Base-by-base conservation (phyloP, 2,329 filamentous ascomycete genomes). In the Diaporthe caulivora region DNA sequence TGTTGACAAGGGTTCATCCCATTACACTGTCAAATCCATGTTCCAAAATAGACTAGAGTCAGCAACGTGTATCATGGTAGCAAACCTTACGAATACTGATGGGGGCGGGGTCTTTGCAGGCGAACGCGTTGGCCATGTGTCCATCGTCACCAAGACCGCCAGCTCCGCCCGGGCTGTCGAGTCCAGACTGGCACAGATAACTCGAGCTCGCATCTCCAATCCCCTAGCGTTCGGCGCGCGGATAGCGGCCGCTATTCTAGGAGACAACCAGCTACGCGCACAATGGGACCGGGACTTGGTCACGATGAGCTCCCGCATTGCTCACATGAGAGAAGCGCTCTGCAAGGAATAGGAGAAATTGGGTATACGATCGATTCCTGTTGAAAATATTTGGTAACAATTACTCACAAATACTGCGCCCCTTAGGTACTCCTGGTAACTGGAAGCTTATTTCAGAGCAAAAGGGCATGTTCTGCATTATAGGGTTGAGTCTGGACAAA, bases 401-500 rank as follows among this genome's bases (percentile, higher is more conserved):
- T 44, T 17, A 24, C 57, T 60, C 11, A 60, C n/a, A 13, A 15
- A 15, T 31, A 18, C 18, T 2, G 8, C 8, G 37, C 34, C 24
- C 9, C 24, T 0, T 42, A 60, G 57, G 57, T 4, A 83, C 82
- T 0, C 83, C 83, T 0, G 83, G 83, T 0, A 74, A 79, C 24
- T 85, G 83, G 83, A 76, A 77, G 1, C 82, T 83, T 44, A 77
- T 85, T 17, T 75, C 81, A 0, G 78, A 78, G 18, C 83, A 85
- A 65, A 82, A 76, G 15, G 83, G 83, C 29, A 84, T 84, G 83
- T 84, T 84, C 75, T 80, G 80, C 0, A 83, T 82, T 72, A 88
- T 87, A 0, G 89, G 88, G 0, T 79, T 90, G 74, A 85, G 75
- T 7, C 83, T 86, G 75, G 73, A 80, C 3, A 87, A 90, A 75